Base-by-base conservation (phyloP, 2,329 filamentous ascomycete species). In the Epicoccum nigrum region DNA sequence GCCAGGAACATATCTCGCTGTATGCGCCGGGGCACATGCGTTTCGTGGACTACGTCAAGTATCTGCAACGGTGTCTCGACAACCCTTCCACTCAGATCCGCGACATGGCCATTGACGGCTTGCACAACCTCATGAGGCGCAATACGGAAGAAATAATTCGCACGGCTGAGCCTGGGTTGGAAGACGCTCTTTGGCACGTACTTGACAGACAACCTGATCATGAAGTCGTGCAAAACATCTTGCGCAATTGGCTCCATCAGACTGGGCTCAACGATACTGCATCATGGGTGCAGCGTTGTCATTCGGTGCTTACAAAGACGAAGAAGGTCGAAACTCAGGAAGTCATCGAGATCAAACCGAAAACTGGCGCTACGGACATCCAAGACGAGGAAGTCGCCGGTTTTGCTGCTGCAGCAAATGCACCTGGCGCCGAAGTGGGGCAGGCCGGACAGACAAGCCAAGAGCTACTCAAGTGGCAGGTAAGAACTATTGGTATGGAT, bases 301-400 rank as follows among this genome's bases (percentile, higher is more conserved):
- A 97, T 64, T 86, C 84, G 19, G 89, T 97, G 9, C 83, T 97
- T 56, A 94, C 90, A 28, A 95, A 95, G 81, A 96, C 90, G 0
- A 86, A 90, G 58, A 81, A 83, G 23, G 89, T 88, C 65, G 82
- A 85, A 33, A 81, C 84, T 21, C 79, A 82, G 34, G 70, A 78
- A 4, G 75, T 74, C 15, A 69, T 72, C 9, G 75, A 78, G 4
- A 72, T 77, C 9, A 83, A 79, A 62, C 70, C 74, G 6, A 80
- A 77, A 41, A 77, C 55, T n/a, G 79, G 65, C 4, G 79, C 83
- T 11, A 81, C 90, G n/a, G 94, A 99, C 63, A 76, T 97, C 0
- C 89, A 93, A 56, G 94, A 99, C 68, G 94, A 99, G 70, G 95
- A 99, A 71, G 93, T 96, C 28, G 94, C 94, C 44, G 94, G 94